Evolutionary conservation across 148 eudicot genomes (phyloP).

Genomic region (Persicaria maculosa): DNA sequence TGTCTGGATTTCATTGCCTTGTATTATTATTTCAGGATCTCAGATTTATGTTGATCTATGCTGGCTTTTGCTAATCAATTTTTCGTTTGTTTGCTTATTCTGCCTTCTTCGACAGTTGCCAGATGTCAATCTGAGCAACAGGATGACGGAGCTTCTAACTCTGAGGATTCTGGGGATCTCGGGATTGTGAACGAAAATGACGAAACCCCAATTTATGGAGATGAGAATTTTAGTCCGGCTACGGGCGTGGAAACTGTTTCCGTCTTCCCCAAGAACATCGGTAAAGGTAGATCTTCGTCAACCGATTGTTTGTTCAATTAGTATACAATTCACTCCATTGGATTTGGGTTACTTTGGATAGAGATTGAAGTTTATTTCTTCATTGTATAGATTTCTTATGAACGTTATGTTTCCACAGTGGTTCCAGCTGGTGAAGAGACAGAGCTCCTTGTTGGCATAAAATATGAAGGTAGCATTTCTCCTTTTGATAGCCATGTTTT

Average conservation of each 20-base stretch:
- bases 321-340: neutral
- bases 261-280: conserved; percentile 78
- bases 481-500: neutral
- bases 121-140: conserved; percentile 57
- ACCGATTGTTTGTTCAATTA: neutral
- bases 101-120: conserved; percentile 33
- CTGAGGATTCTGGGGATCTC: conserved; percentile 47
- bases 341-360: neutral
- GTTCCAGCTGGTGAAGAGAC: conserved; percentile 77
- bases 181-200: conserved; percentile 69
- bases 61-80: neutral
- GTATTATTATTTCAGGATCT: neutral
- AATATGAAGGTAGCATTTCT: conserved; percentile 61
- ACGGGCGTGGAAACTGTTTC: conserved; percentile 71
- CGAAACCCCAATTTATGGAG: conserved; percentile 44
- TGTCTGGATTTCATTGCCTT: neutral
- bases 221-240: conserved; percentile 51
- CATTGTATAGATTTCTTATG: neutral
- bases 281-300: conserved; percentile 30
- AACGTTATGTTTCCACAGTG: conserved; percentile 34
- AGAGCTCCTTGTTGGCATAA: conserved; percentile 67
- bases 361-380: too few species aligned
- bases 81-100: conserved; percentile 5
- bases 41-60: neutral
- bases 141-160: conserved; percentile 24